Evolutionary conservation across 768 basidiomycete genomes (phyloP).

Genomic region (Leucosporidium scottii): DNA sequence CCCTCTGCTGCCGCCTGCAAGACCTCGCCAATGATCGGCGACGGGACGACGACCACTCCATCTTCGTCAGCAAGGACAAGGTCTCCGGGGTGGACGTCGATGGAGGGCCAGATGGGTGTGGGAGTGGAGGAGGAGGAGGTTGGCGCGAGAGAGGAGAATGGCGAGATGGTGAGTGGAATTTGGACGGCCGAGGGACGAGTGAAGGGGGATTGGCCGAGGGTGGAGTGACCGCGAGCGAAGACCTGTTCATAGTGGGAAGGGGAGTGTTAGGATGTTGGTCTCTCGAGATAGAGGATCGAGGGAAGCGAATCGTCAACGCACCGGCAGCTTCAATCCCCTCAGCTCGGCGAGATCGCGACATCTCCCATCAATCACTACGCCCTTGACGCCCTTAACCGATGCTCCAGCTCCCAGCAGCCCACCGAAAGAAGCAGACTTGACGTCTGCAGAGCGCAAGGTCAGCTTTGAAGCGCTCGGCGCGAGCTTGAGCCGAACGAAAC

Average conservation of each 20-base stretch:
- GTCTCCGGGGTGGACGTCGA: conserved; percentile 64
- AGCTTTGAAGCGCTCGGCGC: neutral
- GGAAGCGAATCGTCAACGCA: conserved; percentile 9
- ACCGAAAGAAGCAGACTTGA: conserved; percentile 21
- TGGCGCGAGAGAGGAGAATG: conserved; percentile 38
- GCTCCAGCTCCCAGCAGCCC: conserved; percentile 47
- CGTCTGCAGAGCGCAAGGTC: conserved; percentile 6
- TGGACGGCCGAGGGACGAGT: conserved; percentile 72
- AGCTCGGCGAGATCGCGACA: conserved; percentile 80
- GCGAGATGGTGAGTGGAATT: conserved; percentile 51
- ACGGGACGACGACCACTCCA: conserved; percentile 77
- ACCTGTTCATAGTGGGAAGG: conserved; percentile 41
- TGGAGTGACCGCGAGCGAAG: conserved; percentile 72
- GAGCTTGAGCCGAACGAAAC: conserved; percentile 6
- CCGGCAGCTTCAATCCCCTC: conserved; percentile 60
- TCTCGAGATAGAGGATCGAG: neutral
- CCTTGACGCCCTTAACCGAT: conserved; percentile 64
- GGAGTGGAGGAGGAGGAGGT: conserved; percentile 31
- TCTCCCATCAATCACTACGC: conserved; percentile 62
- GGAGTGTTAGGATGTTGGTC: too few species aligned
- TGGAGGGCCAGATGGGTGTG: conserved; percentile 44
- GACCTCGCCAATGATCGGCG: conserved; percentile 52
- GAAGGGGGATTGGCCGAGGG: conserved; percentile 76
- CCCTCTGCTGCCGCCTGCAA: conserved; percentile 55
- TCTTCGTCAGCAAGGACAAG: conserved; percentile 80